Conservation (phyloP, 352 stramenopile species). For the Phytophthora vignae region DNA sequence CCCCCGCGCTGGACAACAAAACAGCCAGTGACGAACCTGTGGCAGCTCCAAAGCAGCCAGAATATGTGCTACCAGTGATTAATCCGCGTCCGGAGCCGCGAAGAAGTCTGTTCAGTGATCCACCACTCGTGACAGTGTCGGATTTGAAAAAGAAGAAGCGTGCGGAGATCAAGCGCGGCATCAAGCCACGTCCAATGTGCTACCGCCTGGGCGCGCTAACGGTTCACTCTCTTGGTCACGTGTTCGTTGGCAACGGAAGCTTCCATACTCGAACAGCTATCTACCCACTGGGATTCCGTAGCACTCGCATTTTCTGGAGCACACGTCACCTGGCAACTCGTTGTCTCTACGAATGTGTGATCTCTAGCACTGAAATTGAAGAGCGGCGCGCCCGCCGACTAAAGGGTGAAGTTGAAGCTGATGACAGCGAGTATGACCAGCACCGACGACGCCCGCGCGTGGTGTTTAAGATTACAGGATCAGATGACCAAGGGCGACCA, state of each 20-base stretch:
- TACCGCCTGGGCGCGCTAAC: constrained; percentile 83
- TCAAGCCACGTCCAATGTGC: constrained; percentile 56
- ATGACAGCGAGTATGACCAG: constrained; percentile 27
- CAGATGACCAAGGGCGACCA: constrained; percentile 68
- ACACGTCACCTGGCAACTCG: constrained; percentile 54
- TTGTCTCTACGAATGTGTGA: constrained; percentile 93
- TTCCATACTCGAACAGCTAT: constrained; percentile 92
- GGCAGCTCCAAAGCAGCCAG: not conserved
- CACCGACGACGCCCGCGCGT: constrained; percentile 35
- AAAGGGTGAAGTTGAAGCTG: constrained; percentile 17
- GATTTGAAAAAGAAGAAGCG: constrained; percentile 79
- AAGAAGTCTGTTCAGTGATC: constrained; percentile 55
- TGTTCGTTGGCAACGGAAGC: constrained; percentile 77
- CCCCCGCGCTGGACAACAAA: constrained; percentile 1
- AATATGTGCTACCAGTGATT: constrained; percentile 56
- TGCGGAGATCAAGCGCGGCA: constrained; percentile 43
- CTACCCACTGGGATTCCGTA: constrained; percentile 90
- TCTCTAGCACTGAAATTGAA: constrained; percentile 84
- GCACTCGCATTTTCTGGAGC: constrained; percentile 95
- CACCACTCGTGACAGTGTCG: constrained; percentile 45
- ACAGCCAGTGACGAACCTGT: not conserved
- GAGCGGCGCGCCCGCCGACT: constrained; percentile 38
- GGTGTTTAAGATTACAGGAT: constrained; percentile 84
- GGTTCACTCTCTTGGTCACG: constrained; percentile 81
- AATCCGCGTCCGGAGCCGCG: constrained; percentile 52